Conservation (phyloP, 2,329 filamentous ascomycete species). For the Didymella glomerata region DNA sequence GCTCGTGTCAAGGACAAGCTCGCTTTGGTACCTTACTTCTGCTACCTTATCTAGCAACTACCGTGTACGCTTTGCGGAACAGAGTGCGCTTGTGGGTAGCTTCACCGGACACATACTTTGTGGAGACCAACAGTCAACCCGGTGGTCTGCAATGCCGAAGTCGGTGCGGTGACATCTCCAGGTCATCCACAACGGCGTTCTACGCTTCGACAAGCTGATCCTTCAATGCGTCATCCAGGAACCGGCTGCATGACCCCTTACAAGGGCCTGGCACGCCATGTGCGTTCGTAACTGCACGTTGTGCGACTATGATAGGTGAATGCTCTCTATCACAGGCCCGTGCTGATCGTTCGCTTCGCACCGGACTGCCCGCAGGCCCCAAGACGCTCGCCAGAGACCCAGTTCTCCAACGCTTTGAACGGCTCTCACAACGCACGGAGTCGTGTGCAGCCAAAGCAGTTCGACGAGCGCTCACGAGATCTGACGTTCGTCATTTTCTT, state of each 20-base stretch:
- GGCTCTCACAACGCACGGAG: constrained; percentile 11
- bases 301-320: constrained; percentile 35
- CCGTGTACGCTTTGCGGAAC: constrained; percentile 1
- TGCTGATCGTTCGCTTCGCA: constrained; percentile 28
- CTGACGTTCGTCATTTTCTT: constrained; percentile 10
- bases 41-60: constrained; percentile 3
- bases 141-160: constrained; percentile 13
- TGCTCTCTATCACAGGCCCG: constrained; percentile 23
- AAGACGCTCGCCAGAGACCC: constrained; percentile 11
- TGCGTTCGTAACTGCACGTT: constrained; percentile 27
- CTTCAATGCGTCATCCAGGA: constrained; percentile 46
- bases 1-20: constrained; percentile 12
- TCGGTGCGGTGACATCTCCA: constrained; percentile 22
- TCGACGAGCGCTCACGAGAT: constrained; percentile 1
- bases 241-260: constrained; percentile 44
- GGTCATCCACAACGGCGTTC: constrained; percentile 13
- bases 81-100: constrained; percentile 8
- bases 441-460: constrained; percentile 2
- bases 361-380: constrained; percentile 15
- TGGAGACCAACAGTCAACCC: not conserved
- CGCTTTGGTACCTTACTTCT: not conserved
- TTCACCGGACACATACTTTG: constrained; percentile 1
- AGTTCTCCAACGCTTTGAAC: constrained; percentile 3
- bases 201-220: constrained; percentile 16
- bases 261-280: constrained; percentile 34